Evolutionary conservation across 306 rosid genomes (phyloP), one percentile per base, ranked within the genome.

Genomic region (Pterocarpus santalinus): DNA sequence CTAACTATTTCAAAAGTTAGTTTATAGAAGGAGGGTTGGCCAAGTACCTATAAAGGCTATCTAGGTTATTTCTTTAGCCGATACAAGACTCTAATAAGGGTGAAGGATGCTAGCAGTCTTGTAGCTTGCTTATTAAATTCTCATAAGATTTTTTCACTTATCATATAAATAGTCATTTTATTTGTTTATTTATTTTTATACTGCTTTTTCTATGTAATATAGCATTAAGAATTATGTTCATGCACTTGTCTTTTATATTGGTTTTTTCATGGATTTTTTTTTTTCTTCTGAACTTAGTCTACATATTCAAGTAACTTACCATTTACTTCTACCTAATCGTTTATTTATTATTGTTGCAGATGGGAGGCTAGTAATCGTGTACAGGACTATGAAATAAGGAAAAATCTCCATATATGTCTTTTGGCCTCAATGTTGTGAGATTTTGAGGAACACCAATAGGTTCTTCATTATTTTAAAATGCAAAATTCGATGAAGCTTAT

Each of bases 291-390:
- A 67, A 66, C 47, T 67, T 73, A 44, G 8, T 62, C 22, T 79
- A 13, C 60, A 69, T 70, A 36, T 69, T 77, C 13, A 39, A 84
- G 64, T 64, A 17, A 49, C 67, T 32, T 72, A n/a, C 65, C 56
- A 53, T 77, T 75, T 68, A 52, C 83, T 80, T 60, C 22, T 4
- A 33, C 57, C 86, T 87, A 63, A 87, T 75, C 7, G 52, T 69
- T 34, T 41, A 60, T 63, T 72, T 75, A 44, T 77, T 76, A 17
- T 75, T 66, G 66, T 83, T 88, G 89, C 92, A 91, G 94, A 82
- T 86, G 78, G 56, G 76, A 68, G 74, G 58, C 82, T 76, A 63
- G 65, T 61, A 81, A 64, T 39, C 53, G 58, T 72, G 63, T 58
- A 69, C 10, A 30, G 73, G 80, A 65, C 62, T 41, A 28, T 33